Evolutionary conservation across 2,329 filamentous ascomycete genomes (phyloP).

Genomic region (Monilinia polystroma): DNA sequence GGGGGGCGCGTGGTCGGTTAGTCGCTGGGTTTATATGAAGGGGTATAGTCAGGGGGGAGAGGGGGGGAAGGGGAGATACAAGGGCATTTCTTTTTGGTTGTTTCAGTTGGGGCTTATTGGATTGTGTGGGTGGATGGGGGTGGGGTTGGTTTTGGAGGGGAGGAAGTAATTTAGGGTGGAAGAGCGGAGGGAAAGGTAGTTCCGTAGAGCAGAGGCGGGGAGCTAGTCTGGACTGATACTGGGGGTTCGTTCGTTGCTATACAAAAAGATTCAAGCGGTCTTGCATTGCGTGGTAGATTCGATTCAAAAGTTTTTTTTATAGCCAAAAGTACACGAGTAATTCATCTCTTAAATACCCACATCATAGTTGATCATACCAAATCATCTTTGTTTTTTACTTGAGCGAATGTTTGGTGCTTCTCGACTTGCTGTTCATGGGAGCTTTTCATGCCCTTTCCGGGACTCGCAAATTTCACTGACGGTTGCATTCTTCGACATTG

Average conservation of each 20-base stretch:
- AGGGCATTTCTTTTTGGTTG: conserved; percentile 31
- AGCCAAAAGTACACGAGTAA: not conserved
- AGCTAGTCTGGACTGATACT: no score
- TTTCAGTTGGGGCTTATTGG: conserved; percentile 36
- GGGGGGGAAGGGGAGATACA: conserved; percentile 36
- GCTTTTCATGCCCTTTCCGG: no score
- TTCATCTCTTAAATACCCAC: not conserved
- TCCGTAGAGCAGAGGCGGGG: not conserved
- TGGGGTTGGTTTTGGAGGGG: conserved; percentile 33
- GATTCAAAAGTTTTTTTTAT: not conserved
- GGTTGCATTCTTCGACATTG: no score
- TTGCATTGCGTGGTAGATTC: not conserved
- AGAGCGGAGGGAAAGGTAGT: not conserved
- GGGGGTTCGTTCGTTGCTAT: no score
- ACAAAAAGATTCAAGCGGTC: not conserved
- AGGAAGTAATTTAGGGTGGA: not conserved
- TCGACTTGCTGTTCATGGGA: no score
- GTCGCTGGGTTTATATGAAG: conserved; percentile 53
- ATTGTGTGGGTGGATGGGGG: conserved; percentile 33
- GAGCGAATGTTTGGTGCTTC: no score
- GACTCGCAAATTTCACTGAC: no score
- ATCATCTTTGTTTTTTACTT: no score
- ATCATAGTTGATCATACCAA: no score
- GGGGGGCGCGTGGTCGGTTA: conserved; percentile 54
- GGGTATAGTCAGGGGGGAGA: conserved; percentile 45